Evolutionary conservation across 2,329 filamentous ascomycete genomes (phyloP).

Genomic region (Sporothrix pseudoabietina): DNA sequence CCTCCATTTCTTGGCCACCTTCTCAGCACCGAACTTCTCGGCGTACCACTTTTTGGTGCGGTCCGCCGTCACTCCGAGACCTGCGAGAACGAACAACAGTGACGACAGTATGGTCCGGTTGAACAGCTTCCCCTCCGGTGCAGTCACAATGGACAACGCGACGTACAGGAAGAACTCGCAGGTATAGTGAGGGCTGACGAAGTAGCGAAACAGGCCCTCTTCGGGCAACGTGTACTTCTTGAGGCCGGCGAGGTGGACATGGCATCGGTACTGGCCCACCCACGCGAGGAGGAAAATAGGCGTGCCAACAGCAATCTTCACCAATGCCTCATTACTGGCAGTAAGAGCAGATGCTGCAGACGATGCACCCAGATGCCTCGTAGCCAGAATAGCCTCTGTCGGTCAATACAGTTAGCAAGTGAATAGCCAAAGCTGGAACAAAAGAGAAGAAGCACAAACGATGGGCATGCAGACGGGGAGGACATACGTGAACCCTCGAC

Average conservation of each 20-base stretch:
- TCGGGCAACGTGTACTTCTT: slow-evolving; percentile 82
- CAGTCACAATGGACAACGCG: slow-evolving; percentile 71
- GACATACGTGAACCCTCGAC: slow-evolving; percentile 71
- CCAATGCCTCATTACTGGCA: slow-evolving; percentile 30
- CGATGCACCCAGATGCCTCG: slow-evolving; percentile 37
- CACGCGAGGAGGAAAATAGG: slow-evolving; percentile 70
- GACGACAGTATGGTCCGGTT: slow-evolving; percentile 75
- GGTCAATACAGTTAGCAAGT: slow-evolving; percentile 16
- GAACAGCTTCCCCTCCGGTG: slow-evolving; percentile 64
- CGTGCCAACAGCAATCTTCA: slow-evolving; percentile 59
- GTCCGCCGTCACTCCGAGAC: slow-evolving; percentile 78
- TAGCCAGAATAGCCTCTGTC: slow-evolving; percentile 35
- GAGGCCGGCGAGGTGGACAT: slow-evolving; percentile 68
- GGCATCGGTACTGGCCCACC: slow-evolving; percentile 72
- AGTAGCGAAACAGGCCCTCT: slow-evolving; percentile 67
- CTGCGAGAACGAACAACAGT: slow-evolving; percentile 71
- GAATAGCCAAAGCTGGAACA: neutral
- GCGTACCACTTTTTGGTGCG: slow-evolving; percentile 80
- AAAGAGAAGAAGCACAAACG: neutral
- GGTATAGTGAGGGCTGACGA: slow-evolving; percentile 89
- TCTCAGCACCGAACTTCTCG: slow-evolving; percentile 69
- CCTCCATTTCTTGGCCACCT: slow-evolving; percentile 65
- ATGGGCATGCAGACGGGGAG: slow-evolving; percentile 55
- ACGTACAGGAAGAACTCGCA: slow-evolving; percentile 85
- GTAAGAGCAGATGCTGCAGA: neutral